These are phyloP conservation scores for Saturnispora besseyi DNA, from an alignment of 805 yeast species.

Conservation along the genomic window DNA sequence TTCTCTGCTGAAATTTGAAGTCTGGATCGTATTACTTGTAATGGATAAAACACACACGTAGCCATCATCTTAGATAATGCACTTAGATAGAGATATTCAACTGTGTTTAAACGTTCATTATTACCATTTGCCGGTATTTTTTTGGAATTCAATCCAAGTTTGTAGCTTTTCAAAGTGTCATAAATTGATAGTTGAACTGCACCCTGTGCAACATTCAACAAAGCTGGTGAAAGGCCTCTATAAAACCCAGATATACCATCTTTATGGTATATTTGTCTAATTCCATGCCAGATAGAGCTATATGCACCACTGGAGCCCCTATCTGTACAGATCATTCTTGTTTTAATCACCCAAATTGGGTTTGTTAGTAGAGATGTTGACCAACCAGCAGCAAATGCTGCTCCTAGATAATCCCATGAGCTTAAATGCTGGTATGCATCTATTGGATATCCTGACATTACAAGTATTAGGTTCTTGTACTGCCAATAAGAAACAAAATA, in stretches of 20 bases:
- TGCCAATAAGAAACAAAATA: constrained; percentile 73
- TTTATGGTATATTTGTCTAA: constrained; percentile 33
- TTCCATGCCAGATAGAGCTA: constrained; percentile 47
- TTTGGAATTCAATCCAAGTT: constrained; percentile 10
- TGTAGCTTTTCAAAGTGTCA: constrained; percentile 55
- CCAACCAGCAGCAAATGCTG: constrained; percentile 67
- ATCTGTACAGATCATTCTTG: constrained; percentile 65
- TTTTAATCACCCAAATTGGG: constrained; percentile 93
- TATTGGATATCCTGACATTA: constrained; percentile 7
- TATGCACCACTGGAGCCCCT: constrained; percentile 43
- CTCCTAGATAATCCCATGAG: constrained; percentile 38
- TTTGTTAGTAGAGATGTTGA: constrained; percentile 71
- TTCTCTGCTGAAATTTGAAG: constrained; percentile 44
- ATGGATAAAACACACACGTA: constrained; percentile 65
- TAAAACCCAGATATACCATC: constrained; percentile 73
- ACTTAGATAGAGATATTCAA: constrained; percentile 58
- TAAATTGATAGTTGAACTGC: constrained; percentile 82
- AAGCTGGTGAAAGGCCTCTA: constrained; percentile 67
- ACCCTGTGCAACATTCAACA: constrained; percentile 81
- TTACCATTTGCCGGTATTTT: not conserved
- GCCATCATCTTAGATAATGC: constrained; percentile 62
- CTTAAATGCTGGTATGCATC: constrained; percentile 29
- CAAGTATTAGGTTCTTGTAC: constrained; percentile 33
- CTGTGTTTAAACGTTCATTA: constrained; percentile 30
- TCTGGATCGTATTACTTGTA: constrained; percentile 72